Evolutionary conservation across 371 early-diverging fungal species (phyloP).

Genomic region (Amoeboaphelidium protococcarum): DNA sequence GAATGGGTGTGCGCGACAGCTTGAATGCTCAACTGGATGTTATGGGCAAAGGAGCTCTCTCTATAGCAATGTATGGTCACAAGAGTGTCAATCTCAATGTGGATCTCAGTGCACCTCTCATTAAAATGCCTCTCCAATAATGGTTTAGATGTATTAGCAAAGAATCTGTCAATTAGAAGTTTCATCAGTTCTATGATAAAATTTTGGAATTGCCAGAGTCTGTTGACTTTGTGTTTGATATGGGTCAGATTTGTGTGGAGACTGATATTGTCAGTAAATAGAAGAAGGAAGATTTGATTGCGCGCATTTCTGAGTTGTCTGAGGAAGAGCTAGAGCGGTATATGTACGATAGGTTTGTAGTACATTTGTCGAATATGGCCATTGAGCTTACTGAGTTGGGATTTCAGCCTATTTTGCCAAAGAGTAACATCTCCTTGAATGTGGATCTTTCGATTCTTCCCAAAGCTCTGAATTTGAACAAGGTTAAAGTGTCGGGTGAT

Average conservation of each 20-base stretch:
- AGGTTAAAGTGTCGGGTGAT: slow-evolving; percentile 47
- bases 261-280: slow-evolving; percentile 48
- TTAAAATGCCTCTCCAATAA: too few relatives aligned
- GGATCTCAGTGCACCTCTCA: too few relatives aligned
- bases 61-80: too few relatives aligned
- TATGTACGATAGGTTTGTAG: slow-evolving; percentile 71
- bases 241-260: slow-evolving; percentile 67
- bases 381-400: background rate
- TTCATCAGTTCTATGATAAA: background rate
- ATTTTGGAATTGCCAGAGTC: slow-evolving; percentile 4
- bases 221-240: slow-evolving; percentile 57
- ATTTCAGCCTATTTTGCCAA: slow-evolving; percentile 50
- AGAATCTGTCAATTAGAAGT: too few relatives aligned
- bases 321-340: slow-evolving; percentile 35
- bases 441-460: slow-evolving; percentile 63
- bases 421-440: slow-evolving; percentile 52
- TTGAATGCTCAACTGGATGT: too few relatives aligned
- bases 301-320: slow-evolving; percentile 17
- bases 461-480: slow-evolving; percentile 38
- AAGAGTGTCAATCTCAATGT: too few relatives aligned
- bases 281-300: slow-evolving; percentile 29
- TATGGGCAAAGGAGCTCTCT: too few relatives aligned
- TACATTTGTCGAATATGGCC: slow-evolving; percentile 19
- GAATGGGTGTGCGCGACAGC: too few relatives aligned
- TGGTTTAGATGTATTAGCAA: too few relatives aligned